Base-by-base conservation (phyloP, 148 eudicot genomes). In the Diospyros lotus region DNA sequence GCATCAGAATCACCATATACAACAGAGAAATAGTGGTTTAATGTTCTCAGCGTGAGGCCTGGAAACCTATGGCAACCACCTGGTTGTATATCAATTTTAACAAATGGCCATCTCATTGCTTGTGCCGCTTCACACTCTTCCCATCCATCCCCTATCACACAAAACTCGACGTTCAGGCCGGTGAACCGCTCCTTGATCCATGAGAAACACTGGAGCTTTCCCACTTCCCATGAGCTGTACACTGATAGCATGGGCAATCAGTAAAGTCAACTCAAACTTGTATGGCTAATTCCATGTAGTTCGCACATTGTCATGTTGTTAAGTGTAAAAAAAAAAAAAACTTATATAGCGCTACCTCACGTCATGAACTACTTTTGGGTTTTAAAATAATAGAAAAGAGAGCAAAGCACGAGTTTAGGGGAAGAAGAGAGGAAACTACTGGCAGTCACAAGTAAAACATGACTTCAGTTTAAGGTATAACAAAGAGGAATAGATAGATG, bases 81-180 rank as follows among this genome's bases (percentile, higher is more conserved):
- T 6, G 96, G 97, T 64, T 72, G 83, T 38, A 90, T 82, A 71
- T 90, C 95, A 43, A 94, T 87, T 77, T 92, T 84, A 62, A 94
- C 93, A 79, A 89, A 94, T 2, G 98, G 98, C 98, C 96, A 94
- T 82, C 79, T 84, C 86, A 87, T 76, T 28, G 77, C 62, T 79
- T 94, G 85, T n/a, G 97, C 95, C 59, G 96, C 98, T 83, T 87
- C 91, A 77, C 97, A 89, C 83, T 94, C 98, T 83, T 94, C 98
- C 92, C 95, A 87, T 38, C 98, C 93, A 70, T 94, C 98, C 59
- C 98, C 98, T 48, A 94, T 94, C 52, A 81, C 98, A 61, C 98
- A 94, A 70, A 90, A 94, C 84, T 82, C 87, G 64, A 90, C 87
- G 63, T 92, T 81, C 11, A 90, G 85, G 61, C 91, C 89, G 44